Conservation (phyloP, 2,329 filamentous ascomycete species). For the Fusarium pseudonygamai region DNA sequence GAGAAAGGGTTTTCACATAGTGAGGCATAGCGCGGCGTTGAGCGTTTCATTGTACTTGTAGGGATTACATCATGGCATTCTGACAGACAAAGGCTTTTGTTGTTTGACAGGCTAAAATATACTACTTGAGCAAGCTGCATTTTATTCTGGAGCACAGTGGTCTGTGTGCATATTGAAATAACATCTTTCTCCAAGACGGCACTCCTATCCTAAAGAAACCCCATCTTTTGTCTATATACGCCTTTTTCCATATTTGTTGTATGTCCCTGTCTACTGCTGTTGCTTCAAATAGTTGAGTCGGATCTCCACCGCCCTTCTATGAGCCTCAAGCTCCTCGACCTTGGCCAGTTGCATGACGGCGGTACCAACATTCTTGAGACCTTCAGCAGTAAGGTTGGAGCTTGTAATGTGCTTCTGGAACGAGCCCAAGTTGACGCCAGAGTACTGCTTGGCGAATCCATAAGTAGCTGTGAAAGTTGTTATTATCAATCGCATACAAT, state of each 20-base stretch:
- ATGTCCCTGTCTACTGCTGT: slow-evolving; percentile 40
- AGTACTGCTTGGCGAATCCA: slow-evolving; percentile 98
- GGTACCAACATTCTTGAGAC: slow-evolving; percentile 82
- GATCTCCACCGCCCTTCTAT: slow-evolving; percentile 89
- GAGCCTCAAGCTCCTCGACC: slow-evolving; percentile 94
- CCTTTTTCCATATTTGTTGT: slow-evolving; percentile 2
- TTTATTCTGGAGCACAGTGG: not conserved
- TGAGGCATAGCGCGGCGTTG: slow-evolving; percentile 50
- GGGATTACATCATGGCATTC: slow-evolving; percentile 27
- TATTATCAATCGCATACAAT: slow-evolving; percentile 8
- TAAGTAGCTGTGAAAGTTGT: slow-evolving; percentile 77
- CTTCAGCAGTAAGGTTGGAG: slow-evolving; percentile 86
- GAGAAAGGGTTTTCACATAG: slow-evolving; percentile 18
- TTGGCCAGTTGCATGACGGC: slow-evolving; percentile 96
- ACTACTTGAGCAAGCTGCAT: slow-evolving; percentile 18
- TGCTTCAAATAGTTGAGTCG: slow-evolving; percentile 66
- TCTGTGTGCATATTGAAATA: slow-evolving; percentile 2
- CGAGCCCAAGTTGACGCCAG: slow-evolving; percentile 92
- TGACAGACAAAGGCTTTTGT: slow-evolving; percentile 35
- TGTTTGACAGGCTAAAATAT: slow-evolving; percentile 27
- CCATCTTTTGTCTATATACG: slow-evolving; percentile 19
- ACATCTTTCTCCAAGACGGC: slow-evolving; percentile 20
- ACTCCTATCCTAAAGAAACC: slow-evolving; percentile 15
- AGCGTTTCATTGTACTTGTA: slow-evolving; percentile 36
- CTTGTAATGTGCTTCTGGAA: slow-evolving; percentile 99